Base-by-base conservation (phyloP, 192 early-diverging fungal species). In the Backusella liffmaniae region DNA sequence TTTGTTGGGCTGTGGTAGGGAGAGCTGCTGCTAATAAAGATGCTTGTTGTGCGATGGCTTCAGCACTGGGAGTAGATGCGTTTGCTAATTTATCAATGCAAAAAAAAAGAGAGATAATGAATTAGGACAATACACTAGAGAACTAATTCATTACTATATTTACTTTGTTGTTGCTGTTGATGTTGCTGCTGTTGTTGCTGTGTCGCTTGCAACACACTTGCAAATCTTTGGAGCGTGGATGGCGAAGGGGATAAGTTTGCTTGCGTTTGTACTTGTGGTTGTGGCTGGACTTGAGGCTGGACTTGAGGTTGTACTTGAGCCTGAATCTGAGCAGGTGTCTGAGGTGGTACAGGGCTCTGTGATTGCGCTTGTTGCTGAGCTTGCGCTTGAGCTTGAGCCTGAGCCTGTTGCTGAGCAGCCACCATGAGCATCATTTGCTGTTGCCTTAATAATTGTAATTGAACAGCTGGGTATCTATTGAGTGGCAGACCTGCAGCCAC, bases 361-460 rank as follows among this genome's bases (percentile, higher is more conserved):
- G 21, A 4, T 30, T 72, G 70, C 4, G 39, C 39, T 29, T 72
- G 70, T 32, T 53, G 72, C 12, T 56, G 72, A 13, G 41, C 67
- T 12, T 66, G 53, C 36, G 46, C 26, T 10, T 30, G 32, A 6
- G 67, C 67, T 0, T 68, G 67, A 0, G 34, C 35, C 8, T 35
- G 35, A 0, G 67, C 67, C 12, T 69, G 67, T 13, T 69, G 67
- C 66, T 81, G 79, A 62, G 72, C 72, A 35, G 72, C 72, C 23
- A 56, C 56, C 53, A 73, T 65, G 26, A 73, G 30, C 16, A 56
- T 56, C 29, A 73, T 56, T 62, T 77, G 72, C 49, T 79, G 75
- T 44, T 82, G 76, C 36, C 79, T 65, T 59, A 77, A 66, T 59
- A 77, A 62, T 39, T 81, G 79, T 35, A 81, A 42, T 46, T 81